Base-by-base conservation (phyloP, 2,329 filamentous ascomycete species). In the Lecanoromycetidae sp. region DNA sequence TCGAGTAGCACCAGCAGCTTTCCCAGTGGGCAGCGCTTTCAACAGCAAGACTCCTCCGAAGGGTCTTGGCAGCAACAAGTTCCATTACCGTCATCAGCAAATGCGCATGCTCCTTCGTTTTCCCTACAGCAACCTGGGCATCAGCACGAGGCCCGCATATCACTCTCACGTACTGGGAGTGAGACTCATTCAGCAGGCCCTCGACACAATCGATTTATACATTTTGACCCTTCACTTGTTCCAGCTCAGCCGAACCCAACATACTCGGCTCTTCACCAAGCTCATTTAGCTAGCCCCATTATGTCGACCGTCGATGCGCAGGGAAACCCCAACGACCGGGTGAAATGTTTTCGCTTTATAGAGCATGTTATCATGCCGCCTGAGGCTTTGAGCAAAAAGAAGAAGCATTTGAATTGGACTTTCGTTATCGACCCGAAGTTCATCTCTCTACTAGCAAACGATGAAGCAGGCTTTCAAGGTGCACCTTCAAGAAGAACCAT, bases 201-300 rank as follows among this genome's bases (percentile, higher is more conserved):
- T 20, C 20, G 15, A 19, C 29, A 13, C 2, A 15, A 22, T 5
- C 20, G 17, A 22, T 46, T 61, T 55, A 15, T 50, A 54, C 1
- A 61, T 61, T 7, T 62, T 66, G 49, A 66, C 65, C 26, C 61
- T 36, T 6, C 25, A 26, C n/a, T 32, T n/a, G 17, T 23, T 27
- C 44, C 42, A 30, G 17, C 63, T 9, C 57, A 63, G 20, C 67
- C 71, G 3, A 63, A 71, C 48, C 69, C 74, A 17, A 59, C 61
- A 20, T 57, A 65, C 6, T 67, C 66, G 23, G 71, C 69, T n/a
- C 63, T 81, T 6, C 79, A 82, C 55, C 75, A 80, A 60, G 70
- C 71, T 36, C 66, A 76, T 56, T 63, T 80, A 23, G 69, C 70
- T 20, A 77, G 72, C 53, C 76, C 77, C 3, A 53, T 65, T 1